Percentiles rank a stretch among this genome's conserved stretches.
Conservation (phyloP, 2,329 filamentous ascomycete species). For the Neofusicoccum parvum region DNA sequence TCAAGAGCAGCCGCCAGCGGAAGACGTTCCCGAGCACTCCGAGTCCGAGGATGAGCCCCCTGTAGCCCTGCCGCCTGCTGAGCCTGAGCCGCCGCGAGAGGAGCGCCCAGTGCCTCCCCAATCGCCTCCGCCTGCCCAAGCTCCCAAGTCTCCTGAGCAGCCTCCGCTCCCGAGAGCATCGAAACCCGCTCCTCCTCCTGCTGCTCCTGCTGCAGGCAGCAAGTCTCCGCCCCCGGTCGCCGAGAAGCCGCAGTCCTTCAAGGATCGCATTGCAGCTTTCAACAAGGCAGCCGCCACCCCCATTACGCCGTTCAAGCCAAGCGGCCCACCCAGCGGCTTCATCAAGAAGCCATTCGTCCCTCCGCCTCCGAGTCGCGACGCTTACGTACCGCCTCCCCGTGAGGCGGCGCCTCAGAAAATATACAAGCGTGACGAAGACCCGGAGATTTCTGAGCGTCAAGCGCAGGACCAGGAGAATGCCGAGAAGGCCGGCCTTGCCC, state of each 20-base stretch:
- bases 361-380: slow-evolving; percentile 88
- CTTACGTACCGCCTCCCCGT: slow-evolving; percentile 77
- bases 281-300: slow-evolving; percentile 87
- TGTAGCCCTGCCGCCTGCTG: slow-evolving; percentile 1
- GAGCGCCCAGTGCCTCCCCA: slow-evolving; percentile 24
- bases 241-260: slow-evolving; percentile 88
- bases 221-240: slow-evolving; percentile 64
- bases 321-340: slow-evolving; percentile 67
- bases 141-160: slow-evolving; percentile 44
- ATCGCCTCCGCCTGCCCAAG: slow-evolving; percentile 35
- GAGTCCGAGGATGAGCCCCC: slow-evolving; percentile 10
- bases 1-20: slow-evolving; percentile 21
- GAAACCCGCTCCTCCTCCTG: slow-evolving; percentile 42
- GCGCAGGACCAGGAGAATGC: slow-evolving; percentile 67
- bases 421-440: slow-evolving; percentile 87
- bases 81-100: slow-evolving; percentile 7
- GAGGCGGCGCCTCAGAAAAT: slow-evolving; percentile 72
- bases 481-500: slow-evolving; percentile 65
- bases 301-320: slow-evolving; percentile 85
- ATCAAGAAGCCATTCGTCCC: slow-evolving; percentile 98
- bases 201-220: slow-evolving; percentile 41
- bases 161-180: slow-evolving; percentile 32
- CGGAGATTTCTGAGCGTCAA: slow-evolving; percentile 63
- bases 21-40: slow-evolving; percentile 13
- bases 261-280: slow-evolving; percentile 94